Conservation (phyloP, 495 filamentous ascomycete species). For the Hypoxylon fragiforme region DNA sequence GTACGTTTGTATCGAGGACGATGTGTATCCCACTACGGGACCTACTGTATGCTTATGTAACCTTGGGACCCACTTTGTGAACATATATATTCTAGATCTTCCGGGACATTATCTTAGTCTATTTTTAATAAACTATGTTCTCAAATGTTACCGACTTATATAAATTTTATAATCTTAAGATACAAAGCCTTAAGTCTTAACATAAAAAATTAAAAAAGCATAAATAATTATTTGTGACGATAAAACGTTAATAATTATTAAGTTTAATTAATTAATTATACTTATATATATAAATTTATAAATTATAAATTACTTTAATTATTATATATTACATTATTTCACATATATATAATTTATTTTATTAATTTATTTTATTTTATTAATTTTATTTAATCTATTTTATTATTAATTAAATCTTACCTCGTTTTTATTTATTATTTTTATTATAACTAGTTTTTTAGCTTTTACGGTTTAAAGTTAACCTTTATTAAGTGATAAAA, state of each 20-base stretch:
- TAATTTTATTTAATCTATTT: neutral
- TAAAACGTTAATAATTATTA: neutral
- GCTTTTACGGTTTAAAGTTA: neutral
- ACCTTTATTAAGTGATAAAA: too few species aligned
- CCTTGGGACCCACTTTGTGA: too few species aligned
- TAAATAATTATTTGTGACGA: neutral
- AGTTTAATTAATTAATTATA: neutral
- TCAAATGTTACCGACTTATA: neutral
- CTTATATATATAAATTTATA: neutral
- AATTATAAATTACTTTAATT: neutral
- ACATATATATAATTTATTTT: neutral
- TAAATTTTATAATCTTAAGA: too few species aligned
- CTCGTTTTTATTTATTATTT: neutral
- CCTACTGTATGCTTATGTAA: too few species aligned
- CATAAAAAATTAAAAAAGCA: neutral
- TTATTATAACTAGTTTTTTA: neutral
- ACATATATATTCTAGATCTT: too few species aligned
- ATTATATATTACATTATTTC: neutral
- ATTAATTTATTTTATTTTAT: neutral
- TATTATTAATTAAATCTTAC: neutral
- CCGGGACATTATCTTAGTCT: too few species aligned
- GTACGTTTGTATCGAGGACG: too few species aligned
- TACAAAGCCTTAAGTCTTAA: too few species aligned
- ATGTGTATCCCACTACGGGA: too few species aligned
- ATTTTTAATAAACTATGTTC: neutral